Base-by-base conservation (phyloP, 2,329 filamentous ascomycete genomes). In the Botryotinia globosa region DNA sequence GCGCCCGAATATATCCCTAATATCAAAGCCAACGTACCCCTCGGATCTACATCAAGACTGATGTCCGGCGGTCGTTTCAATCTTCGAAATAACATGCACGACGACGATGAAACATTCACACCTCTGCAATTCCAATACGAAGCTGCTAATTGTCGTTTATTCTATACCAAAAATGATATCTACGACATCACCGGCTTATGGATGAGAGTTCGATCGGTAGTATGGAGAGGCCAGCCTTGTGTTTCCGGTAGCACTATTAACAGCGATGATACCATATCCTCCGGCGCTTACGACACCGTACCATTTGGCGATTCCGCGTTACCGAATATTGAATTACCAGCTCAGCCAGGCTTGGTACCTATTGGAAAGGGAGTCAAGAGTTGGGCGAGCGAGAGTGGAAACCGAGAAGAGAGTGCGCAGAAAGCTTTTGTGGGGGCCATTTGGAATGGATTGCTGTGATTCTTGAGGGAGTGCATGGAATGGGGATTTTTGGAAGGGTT, bases 41-140 rank as follows among this genome's bases (percentile, higher is more conserved):
- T 72, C n/a, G 70, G 62, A 45, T 51, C 39, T 7, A 39, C 25
- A 29, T 42, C 48, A 7, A 48, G 22, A 10, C 42, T 72, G 8
- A 44, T 45, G 20, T 42, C 62, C 3, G 8, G 25, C 9, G 56
- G 54, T 9, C 54, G 71, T 22, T 62, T 72, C 82, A 71, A 84
- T 70, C 61, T 78, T 64, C 73, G 72, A 59, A 75, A 69, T 73
- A 77, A 83, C 29, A 74, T 80, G 22, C 74, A 80, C 71, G 75
- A 79, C 32, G 78, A 80, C 67, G 71, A 72, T 18, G 56, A 62
- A 54, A 62, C 64, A 42, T 67, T 29, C 22, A 81, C 83, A 0
- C 85, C 89, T 16, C 80, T 86, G 32, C 89, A 91, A 76, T 91
- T 91, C 77, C 79, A 86, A 7, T 89, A 89, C 74, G 85, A 90